phyloP scores from a whole-genome alignment of 495 filamentous ascomycete species.

The Durotheca rogersii region DNA sequence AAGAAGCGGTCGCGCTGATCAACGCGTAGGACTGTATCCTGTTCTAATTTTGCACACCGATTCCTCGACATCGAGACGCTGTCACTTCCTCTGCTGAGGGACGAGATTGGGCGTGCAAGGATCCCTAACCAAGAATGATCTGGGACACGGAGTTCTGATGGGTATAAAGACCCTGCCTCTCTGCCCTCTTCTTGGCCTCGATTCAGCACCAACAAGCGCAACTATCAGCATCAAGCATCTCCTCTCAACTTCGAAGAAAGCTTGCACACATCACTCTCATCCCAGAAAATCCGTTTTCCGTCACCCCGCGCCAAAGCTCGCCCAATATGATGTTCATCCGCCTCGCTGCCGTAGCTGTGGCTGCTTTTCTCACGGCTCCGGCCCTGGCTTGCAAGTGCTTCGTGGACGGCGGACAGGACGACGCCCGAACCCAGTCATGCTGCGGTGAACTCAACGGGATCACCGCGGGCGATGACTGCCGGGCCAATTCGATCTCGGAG shows the following conservation, averaged over 20 bases:
- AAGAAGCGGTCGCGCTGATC: too few species aligned
- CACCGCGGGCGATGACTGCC: background rate
- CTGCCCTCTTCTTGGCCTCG: background rate
- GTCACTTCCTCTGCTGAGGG: too few species aligned
- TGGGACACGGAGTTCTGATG: too few species aligned
- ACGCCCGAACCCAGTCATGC: background rate
- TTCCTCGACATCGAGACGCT: too few species aligned
- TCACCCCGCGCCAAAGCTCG: background rate
- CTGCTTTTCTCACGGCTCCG: background rate
- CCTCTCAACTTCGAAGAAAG: background rate
- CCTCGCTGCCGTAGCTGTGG: background rate
- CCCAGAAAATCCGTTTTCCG: background rate
- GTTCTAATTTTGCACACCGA: too few species aligned
- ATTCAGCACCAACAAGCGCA: background rate
- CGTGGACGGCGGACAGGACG: background rate
- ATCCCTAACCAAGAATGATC: too few species aligned
- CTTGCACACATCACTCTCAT: background rate
- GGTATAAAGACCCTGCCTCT: background rate
- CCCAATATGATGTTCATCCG: background rate
- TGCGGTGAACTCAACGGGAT: background rate
- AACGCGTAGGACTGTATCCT: too few species aligned
- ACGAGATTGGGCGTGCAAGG: too few species aligned
- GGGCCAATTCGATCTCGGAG: background rate
- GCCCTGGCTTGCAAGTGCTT: background rate
- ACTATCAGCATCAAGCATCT: background rate